phyloP scores from a whole-genome alignment of 306 rosid genomes.

The Inga oerstediana region DNA sequence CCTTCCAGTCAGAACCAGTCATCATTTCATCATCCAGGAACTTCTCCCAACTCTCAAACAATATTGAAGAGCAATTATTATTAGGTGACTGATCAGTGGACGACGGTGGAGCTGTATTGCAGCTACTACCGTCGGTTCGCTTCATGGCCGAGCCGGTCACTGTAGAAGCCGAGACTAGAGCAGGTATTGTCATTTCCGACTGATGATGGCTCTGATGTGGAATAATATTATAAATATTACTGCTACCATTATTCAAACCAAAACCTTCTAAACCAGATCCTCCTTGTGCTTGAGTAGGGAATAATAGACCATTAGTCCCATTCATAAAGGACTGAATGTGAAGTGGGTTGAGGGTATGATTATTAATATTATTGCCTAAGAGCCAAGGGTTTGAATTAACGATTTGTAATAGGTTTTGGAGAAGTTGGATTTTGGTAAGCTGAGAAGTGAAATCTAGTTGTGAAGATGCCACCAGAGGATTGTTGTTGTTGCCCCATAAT shows the following conservation, averaged over 20 bases:
- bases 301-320: conserved; percentile 6
- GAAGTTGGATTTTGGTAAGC: conserved; percentile 60
- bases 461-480: conserved; percentile 40
- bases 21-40: conserved; percentile 59
- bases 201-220: conserved; percentile 23
- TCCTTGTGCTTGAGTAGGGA: conserved; percentile 38
- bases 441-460: conserved; percentile 63
- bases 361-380: conserved; percentile 14
- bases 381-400: conserved; percentile 36
- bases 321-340: conserved; percentile 30
- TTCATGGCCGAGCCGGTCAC: conserved; percentile 23
- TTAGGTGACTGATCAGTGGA: conserved; percentile 38
- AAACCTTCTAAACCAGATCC: conserved; percentile 30
- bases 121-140: conserved; percentile 43
- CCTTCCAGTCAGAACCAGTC: conserved; percentile 73
- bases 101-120: conserved; percentile 21
- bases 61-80: conserved; percentile 24
- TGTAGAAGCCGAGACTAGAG: conserved; percentile 47
- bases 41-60: conserved; percentile 75
- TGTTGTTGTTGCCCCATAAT: conserved; percentile 38
- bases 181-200: conserved; percentile 49
- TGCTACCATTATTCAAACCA: conserved; percentile 11
- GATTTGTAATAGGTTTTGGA: conserved; percentile 63
- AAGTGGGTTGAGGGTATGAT: conserved; percentile 46
- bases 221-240: neutral